Conservation (phyloP, 2,329 filamentous ascomycete species). For the Hawksworthiomyces lignivorus region DNA sequence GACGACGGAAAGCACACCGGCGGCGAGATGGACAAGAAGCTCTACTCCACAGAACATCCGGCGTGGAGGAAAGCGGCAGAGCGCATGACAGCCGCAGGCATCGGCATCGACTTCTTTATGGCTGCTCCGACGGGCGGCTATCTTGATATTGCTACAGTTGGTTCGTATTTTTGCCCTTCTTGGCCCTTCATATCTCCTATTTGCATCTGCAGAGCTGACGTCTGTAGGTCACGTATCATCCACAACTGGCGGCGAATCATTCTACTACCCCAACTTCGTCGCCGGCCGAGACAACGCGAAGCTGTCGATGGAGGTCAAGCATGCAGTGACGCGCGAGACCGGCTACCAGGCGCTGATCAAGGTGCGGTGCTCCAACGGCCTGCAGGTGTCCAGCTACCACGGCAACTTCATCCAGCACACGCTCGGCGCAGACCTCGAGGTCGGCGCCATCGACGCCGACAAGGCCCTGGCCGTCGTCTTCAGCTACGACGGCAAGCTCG, state of each 20-base stretch:
- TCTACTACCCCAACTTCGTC: conserved; percentile 96
- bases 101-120: conserved; percentile 91
- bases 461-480: conserved; percentile 90
- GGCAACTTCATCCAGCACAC: conserved; percentile 96
- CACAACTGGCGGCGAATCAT: conserved; percentile 88
- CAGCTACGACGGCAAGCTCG: conserved; percentile 94
- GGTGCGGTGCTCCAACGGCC: conserved; percentile 91
- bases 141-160: conserved; percentile 88
- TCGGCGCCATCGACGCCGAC: conserved; percentile 86
- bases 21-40: conserved; percentile 84
- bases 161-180: conserved; percentile 36
- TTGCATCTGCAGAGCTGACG: neutral
- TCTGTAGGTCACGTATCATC: conserved; percentile 81
- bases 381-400: conserved; percentile 90
- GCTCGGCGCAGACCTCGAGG: conserved; percentile 88
- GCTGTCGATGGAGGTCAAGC: conserved; percentile 75
- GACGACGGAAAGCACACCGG: conserved; percentile 82
- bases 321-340: conserved; percentile 80
- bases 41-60: conserved; percentile 84
- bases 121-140: conserved; percentile 86
- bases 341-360: conserved; percentile 97
- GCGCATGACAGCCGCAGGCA: conserved; percentile 78
- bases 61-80: conserved; percentile 79
- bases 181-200: neutral
- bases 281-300: conserved; percentile 77